phyloP scores from a whole-genome alignment of 2,329 filamentous ascomycete species.

The Aspergillus ochraceus region DNA sequence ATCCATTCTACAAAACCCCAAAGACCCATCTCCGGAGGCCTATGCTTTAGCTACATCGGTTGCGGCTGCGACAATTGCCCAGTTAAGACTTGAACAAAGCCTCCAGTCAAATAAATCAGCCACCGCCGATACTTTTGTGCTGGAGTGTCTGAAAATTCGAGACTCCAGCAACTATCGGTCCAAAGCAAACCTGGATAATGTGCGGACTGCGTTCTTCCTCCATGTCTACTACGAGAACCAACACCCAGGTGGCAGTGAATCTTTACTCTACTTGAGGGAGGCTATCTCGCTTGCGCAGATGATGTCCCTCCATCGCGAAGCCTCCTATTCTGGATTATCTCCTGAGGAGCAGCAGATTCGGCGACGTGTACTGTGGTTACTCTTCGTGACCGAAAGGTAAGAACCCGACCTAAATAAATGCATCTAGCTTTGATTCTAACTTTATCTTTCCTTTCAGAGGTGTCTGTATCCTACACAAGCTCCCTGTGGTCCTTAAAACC shows the following conservation, averaged over 20 bases:
- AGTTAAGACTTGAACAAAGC: constrained; percentile 45
- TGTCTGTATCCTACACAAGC: constrained; percentile 52
- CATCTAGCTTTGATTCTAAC: too few relatives aligned
- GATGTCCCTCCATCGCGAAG: constrained; percentile 48
- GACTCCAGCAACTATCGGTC: constrained; percentile 29
- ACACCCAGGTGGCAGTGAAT: constrained; percentile 47
- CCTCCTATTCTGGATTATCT: constrained; percentile 39
- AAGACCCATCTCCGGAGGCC: constrained; percentile 31
- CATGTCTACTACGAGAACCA: constrained; percentile 56
- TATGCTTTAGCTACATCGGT: constrained; percentile 49
- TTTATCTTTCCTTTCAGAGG: constrained; percentile 31
- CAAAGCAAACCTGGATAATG: constrained; percentile 39
- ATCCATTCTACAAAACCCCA: constrained; percentile 34
- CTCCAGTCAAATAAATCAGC: constrained; percentile 21
- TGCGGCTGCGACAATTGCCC: constrained; percentile 51
- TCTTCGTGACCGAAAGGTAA: constrained; percentile 50
- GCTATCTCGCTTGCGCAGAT: constrained; percentile 55
- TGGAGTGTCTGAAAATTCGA: constrained; percentile 37
- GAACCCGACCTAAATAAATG: not conserved
- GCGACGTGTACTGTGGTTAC: constrained; percentile 49
- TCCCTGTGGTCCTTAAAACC: constrained; percentile 48
- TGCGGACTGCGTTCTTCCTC: constrained; percentile 53
- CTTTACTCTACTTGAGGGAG: constrained; percentile 51
- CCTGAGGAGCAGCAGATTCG: constrained; percentile 47
- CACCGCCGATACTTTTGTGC: constrained; percentile 35